Conservation (phyloP, 192 early-diverging fungal species). For the Mycoemilia scoparia region DNA sequence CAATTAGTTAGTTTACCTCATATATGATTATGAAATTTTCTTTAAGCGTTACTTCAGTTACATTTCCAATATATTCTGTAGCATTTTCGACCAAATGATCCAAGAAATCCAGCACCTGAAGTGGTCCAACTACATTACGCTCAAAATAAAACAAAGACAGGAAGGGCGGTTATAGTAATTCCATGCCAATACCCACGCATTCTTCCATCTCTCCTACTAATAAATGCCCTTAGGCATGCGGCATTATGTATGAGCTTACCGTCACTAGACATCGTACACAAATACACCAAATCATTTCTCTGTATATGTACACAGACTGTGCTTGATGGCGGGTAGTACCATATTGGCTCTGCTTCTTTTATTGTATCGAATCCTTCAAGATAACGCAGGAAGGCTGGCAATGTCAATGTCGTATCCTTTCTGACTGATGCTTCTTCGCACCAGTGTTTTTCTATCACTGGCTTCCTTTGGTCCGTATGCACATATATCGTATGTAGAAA, state of each 20-base stretch:
- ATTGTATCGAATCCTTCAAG: constrained; percentile 27
- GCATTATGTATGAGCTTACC: constrained; percentile 28
- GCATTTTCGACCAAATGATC: constrained; percentile 63
- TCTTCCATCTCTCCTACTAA: too few species aligned
- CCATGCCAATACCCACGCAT: too few species aligned
- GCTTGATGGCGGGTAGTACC: constrained; percentile 10
- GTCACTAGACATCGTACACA: constrained; percentile 56
- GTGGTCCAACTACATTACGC: constrained; percentile 59
- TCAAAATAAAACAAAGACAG: constrained; percentile 9
- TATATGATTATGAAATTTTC: constrained; percentile 80
- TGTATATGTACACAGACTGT: constrained; percentile 18
- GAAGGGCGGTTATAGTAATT: background rate
- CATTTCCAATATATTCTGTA: constrained; percentile 61
- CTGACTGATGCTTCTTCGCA: constrained; percentile 37
- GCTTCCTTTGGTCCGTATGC: constrained; percentile 33
- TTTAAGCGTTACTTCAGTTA: constrained; percentile 67
- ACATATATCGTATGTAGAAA: constrained; percentile 1
- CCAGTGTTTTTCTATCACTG: constrained; percentile 83
- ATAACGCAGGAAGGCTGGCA: constrained; percentile 36
- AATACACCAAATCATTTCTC: constrained; percentile 52
- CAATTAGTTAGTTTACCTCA: constrained; percentile 31
- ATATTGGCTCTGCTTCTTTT: constrained; percentile 14
- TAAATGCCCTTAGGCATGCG: too few species aligned
- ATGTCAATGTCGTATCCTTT: constrained; percentile 42
- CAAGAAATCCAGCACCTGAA: constrained; percentile 71